Conservation (phyloP, 306 rosid genomes). For the apple (Malus domestica) region DNA sequence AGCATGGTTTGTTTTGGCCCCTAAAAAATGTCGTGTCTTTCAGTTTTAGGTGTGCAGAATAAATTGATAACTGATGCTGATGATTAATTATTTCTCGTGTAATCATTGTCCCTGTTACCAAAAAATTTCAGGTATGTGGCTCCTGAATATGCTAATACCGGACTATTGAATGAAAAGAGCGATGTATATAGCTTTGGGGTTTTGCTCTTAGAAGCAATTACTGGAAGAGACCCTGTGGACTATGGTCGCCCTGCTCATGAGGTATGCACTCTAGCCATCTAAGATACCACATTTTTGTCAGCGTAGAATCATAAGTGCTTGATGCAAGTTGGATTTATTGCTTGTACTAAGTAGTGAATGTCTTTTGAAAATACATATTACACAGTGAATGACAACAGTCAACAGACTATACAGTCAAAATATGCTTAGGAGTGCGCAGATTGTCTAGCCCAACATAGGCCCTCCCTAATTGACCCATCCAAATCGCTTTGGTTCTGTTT, state of each 20-base stretch:
- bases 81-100: neutral
- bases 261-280: conserved; percentile 28
- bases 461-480: neutral
- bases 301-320: neutral
- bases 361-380: neutral
- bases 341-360: neutral
- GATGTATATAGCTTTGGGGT: conserved; percentile 94
- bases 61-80: neutral
- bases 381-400: neutral
- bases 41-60: neutral
- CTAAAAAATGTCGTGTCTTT: conserved; percentile 3
- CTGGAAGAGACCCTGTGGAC: conserved; percentile 91
- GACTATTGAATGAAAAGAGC: conserved; percentile 86
- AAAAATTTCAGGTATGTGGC: conserved; percentile 61
- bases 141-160: conserved; percentile 89
- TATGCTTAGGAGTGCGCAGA: neutral
- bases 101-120: neutral
- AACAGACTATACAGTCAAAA: neutral
- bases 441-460: neutral
- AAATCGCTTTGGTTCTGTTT: neutral
- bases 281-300: neutral
- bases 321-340: conserved; percentile 11
- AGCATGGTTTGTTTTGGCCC: neutral
- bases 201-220: conserved; percentile 73
- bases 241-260: conserved; percentile 75